Conservation (phyloP, 139 green algal species). For the Picochlorum sp. region DNA sequence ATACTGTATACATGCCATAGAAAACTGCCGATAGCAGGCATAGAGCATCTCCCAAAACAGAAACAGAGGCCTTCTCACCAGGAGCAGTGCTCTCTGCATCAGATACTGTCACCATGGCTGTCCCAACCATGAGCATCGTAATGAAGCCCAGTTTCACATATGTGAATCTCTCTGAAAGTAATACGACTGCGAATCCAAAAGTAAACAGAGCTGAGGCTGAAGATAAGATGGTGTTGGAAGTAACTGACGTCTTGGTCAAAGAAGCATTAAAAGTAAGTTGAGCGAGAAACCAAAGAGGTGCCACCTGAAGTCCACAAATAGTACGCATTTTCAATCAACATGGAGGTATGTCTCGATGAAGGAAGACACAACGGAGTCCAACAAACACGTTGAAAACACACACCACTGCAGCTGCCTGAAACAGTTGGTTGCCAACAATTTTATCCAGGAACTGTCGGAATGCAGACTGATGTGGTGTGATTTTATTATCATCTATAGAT, state of each 20-base stretch:
- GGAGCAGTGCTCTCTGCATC: slow-evolving; percentile 18
- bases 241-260: slow-evolving; percentile 77
- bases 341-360: background rate
- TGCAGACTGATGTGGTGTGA: background rate
- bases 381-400: background rate
- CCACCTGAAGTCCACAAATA: slow-evolving; percentile 23
- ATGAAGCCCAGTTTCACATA: slow-evolving; percentile 58
- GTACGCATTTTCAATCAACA: background rate
- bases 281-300: slow-evolving; percentile 81
- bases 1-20: slow-evolving; percentile 81
- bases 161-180: slow-evolving; percentile 45
- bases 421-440: background rate
- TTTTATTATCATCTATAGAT: too few species aligned
- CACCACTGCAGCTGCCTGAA: background rate
- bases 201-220: slow-evolving; percentile 84
- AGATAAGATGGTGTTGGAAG: slow-evolving; percentile 88
- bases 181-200: slow-evolving; percentile 47
- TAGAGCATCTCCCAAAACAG: slow-evolving; percentile 60
- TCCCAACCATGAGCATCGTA: slow-evolving; percentile 50
- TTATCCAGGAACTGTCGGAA: too few species aligned
- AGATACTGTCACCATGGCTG: slow-evolving; percentile 47
- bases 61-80: background rate
- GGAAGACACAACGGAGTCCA: background rate
- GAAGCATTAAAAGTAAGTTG: slow-evolving; percentile 86
- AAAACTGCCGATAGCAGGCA: slow-evolving; percentile 57